phyloP scores from a whole-genome alignment of 257 asterid species.

The Solanum bulbocastanum region DNA sequence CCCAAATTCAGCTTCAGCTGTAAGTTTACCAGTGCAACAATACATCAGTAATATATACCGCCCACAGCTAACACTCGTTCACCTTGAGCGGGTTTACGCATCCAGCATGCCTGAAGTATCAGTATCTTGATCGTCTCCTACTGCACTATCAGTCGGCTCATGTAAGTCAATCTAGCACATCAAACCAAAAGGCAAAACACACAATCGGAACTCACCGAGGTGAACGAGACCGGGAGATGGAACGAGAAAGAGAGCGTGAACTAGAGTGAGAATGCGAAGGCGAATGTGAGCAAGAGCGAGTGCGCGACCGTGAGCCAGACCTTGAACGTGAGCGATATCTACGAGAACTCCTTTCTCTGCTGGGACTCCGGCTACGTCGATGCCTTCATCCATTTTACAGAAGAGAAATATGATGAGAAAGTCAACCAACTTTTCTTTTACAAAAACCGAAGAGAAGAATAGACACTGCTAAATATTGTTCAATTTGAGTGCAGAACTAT shows the following conservation, averaged over 20 bases:
- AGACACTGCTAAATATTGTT: background rate
- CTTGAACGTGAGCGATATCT: conserved; percentile 36
- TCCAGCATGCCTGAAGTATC: conserved; percentile 3
- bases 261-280: conserved; percentile 32
- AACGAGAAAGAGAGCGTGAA: conserved; percentile 44
- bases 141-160: conserved; percentile 23
- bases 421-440: background rate
- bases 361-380: conserved; percentile 63
- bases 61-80: background rate
- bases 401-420: background rate
- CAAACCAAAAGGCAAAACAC: background rate
- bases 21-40: background rate
- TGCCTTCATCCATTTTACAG: conserved; percentile 22
- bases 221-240: conserved; percentile 36
- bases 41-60: background rate
- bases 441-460: background rate
- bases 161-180: background rate
- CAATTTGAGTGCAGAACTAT: background rate
- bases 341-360: conserved; percentile 51
- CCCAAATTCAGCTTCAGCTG: background rate
- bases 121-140: conserved; percentile 52
- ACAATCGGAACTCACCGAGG: conserved; percentile 40
- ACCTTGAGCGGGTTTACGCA: background rate
- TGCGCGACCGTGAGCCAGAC: conserved; percentile 24
- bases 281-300: conserved; percentile 29